Evolutionary conservation across 2,329 filamentous ascomycete species (phyloP).

Genomic region (Lachnellula arida): DNA sequence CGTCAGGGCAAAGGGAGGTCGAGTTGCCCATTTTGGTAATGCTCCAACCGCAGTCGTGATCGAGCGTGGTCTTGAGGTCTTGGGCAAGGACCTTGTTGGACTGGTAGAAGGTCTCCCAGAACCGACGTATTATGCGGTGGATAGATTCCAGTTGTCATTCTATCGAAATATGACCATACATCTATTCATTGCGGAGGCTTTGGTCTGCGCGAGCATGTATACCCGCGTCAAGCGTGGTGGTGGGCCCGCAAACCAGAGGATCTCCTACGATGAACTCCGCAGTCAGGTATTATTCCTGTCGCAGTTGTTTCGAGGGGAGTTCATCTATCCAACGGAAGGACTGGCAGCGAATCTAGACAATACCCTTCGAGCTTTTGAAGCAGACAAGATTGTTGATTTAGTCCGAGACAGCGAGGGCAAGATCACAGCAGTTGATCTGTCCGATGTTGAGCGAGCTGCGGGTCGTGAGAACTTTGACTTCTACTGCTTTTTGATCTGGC

Average conservation of each 20-base stretch:
- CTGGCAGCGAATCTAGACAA: constrained; percentile 74
- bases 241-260: constrained; percentile 74
- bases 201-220: constrained; percentile 89
- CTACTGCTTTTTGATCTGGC: constrained; percentile 98
- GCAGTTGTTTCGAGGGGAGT: constrained; percentile 90
- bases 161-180: constrained; percentile 99
- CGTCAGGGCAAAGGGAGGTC: constrained; percentile 78
- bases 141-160: constrained; percentile 94
- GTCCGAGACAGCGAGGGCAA: constrained; percentile 51
- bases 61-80: constrained; percentile 82
- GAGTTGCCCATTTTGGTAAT: constrained; percentile 88
- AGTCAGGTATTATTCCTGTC: constrained; percentile 86
- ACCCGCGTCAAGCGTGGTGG: constrained; percentile 86
- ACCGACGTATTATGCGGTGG: constrained; percentile 90
- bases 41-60: constrained; percentile 76
- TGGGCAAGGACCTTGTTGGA: constrained; percentile 85
- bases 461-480: constrained; percentile 97
- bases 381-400: constrained; percentile 70
- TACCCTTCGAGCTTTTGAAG: constrained; percentile 72
- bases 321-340: constrained; percentile 90
- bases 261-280: constrained; percentile 66
- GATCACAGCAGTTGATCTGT: constrained; percentile 67
- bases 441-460: constrained; percentile 66
- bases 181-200: constrained; percentile 87
- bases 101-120: constrained; percentile 75